Conservation (phyloP, 805 yeast genomes). For the Lipomyces sp. region DNA sequence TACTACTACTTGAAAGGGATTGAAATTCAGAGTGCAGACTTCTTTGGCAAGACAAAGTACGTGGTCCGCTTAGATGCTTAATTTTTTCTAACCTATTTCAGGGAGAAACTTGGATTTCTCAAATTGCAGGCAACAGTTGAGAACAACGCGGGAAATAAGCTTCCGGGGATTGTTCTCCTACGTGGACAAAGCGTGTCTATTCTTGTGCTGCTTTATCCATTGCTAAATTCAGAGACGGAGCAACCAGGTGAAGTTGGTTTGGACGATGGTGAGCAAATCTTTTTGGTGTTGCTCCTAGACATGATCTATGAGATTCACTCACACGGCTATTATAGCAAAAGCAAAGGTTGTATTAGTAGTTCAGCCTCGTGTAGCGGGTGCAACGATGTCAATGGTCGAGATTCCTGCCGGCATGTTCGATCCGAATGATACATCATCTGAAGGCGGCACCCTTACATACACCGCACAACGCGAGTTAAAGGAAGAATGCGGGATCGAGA, state of each 20-base stretch:
- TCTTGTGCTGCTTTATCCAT: constrained; percentile 29
- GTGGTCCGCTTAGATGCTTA: not conserved
- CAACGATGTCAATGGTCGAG: constrained; percentile 28
- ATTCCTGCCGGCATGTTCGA: constrained; percentile 36
- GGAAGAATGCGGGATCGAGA: constrained; percentile 33
- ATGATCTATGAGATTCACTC: too few species aligned
- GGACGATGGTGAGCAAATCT: constrained; percentile 16
- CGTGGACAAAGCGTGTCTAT: constrained; percentile 34
- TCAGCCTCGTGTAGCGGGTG: constrained; percentile 34
- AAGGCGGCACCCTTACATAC: constrained; percentile 29
- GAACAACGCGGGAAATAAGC: constrained; percentile 23
- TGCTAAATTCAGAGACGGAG: constrained; percentile 13
- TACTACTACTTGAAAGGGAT: constrained; percentile 23
- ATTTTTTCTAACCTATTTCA: not conserved
- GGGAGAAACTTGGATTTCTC: constrained; percentile 30
- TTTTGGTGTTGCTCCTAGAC: too few species aligned
- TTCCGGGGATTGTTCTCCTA: constrained; percentile 35
- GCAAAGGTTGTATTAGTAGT: constrained; percentile 27
- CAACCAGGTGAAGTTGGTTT: constrained; percentile 19
- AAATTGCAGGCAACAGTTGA: constrained; percentile 31
- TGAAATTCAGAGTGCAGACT: constrained; percentile 31
- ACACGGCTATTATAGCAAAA: constrained; percentile 2
- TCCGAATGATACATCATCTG: constrained; percentile 6
- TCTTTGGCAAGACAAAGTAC: constrained; percentile 20
- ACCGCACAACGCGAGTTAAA: constrained; percentile 34